phyloP scores from a whole-genome alignment of 179 eudicot genomes.

The Heliamphora pulchella region DNA sequence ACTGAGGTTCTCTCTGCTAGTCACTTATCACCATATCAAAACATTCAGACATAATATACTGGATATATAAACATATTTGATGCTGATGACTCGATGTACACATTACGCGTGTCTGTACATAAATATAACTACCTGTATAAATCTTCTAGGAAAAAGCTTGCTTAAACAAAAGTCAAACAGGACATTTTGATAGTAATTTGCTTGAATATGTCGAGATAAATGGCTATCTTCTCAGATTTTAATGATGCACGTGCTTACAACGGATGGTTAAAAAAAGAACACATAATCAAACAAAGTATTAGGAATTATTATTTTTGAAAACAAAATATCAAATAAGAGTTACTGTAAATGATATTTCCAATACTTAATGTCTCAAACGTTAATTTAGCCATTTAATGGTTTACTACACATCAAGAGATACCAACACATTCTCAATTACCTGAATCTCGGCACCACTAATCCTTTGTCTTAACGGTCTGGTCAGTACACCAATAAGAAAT shows the following conservation, averaged over 20 bases:
- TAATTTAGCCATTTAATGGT: not conserved
- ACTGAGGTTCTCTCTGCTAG: not conserved
- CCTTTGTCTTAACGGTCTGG: slow-evolving; percentile 74
- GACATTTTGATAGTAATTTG: not conserved
- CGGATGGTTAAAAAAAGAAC: not conserved
- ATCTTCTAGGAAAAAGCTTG: not conserved
- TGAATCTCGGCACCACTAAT: slow-evolving; percentile 85
- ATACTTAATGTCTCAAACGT: not conserved
- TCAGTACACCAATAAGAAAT: slow-evolving; percentile 62
- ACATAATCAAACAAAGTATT: not conserved
- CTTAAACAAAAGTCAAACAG: not conserved
- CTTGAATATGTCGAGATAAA: not conserved
- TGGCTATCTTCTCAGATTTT: not conserved
- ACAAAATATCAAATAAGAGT: not conserved
- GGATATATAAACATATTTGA: not conserved
- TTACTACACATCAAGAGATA: not conserved
- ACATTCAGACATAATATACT: not conserved
- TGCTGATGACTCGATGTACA: not conserved
- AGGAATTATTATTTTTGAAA: not conserved
- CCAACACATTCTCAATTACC: slow-evolving; percentile 33
- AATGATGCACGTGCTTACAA: not conserved
- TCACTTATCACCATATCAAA: not conserved
- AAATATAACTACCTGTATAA: not conserved
- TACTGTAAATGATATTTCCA: not conserved
- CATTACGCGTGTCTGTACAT: not conserved